phyloP scores from a whole-genome alignment of 441 rosid genomes.

The Erodium chrysanthum region DNA sequence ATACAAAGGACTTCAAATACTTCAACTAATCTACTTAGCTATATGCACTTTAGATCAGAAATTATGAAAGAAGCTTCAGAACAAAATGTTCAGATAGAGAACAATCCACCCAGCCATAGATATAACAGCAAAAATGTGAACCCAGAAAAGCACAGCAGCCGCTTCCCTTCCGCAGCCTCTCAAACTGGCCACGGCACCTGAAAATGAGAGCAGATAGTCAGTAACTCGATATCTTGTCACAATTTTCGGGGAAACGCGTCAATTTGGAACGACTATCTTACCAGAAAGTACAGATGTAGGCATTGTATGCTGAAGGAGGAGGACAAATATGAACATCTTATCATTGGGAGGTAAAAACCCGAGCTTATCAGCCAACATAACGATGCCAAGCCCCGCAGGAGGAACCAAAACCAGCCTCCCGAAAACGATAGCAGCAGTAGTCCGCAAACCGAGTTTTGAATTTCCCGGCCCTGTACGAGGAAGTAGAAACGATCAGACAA shows the following conservation, averaged over 20 bases:
- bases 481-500: not conserved
- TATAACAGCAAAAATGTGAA: conserved; percentile 78
- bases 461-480: conserved; percentile 76
- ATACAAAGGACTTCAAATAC: not conserved
- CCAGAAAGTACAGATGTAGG: conserved; percentile 93
- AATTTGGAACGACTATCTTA: no score
- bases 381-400: conserved; percentile 77
- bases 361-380: conserved; percentile 79
- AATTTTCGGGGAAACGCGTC: no score
- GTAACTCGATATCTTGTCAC: not conserved
- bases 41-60: no score
- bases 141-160: conserved; percentile 91
- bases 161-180: conserved; percentile 95
- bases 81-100: conserved; percentile 71
- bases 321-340: conserved; percentile 85
- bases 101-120: conserved; percentile 92
- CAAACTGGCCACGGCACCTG: conserved; percentile 88
- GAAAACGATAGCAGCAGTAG: conserved; percentile 72
- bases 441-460: conserved; percentile 77
- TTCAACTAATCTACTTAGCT: not conserved
- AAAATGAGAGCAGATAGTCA: not conserved
- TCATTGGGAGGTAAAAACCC: conserved; percentile 85
- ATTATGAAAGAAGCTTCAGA: conserved; percentile 24
- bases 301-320: conserved; percentile 91
- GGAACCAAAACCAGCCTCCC: conserved; percentile 76